Evolutionary conservation across 768 basidiomycete genomes (phyloP).

Genomic region (Boletus fagicola): DNA sequence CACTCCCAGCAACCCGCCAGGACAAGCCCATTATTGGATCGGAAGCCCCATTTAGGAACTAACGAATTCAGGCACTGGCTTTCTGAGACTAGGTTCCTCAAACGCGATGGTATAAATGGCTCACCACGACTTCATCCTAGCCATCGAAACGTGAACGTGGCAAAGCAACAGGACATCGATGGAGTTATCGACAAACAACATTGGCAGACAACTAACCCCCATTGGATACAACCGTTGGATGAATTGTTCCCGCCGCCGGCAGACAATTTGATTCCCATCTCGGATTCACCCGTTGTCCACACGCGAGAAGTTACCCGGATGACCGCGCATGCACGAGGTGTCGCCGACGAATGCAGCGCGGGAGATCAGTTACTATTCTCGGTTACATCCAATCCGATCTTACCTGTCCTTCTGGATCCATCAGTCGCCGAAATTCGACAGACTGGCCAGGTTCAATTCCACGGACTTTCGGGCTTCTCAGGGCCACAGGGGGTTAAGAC

Average conservation of each 20-base stretch:
- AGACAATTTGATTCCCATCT: constrained; percentile 5
- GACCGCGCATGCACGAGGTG: constrained; percentile 8
- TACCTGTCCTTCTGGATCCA: constrained; percentile 4
- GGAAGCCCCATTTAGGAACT: constrained; percentile 12
- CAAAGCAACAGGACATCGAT: constrained; percentile 10
- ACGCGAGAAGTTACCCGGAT: constrained; percentile 11
- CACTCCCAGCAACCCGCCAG: constrained; percentile 14
- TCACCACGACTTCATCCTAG: constrained; percentile 9
- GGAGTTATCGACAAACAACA: constrained; percentile 4
- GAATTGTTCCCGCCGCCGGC: constrained; percentile 25
- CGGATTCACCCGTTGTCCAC: constrained; percentile 31
- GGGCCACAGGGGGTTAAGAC: constrained; percentile 14
- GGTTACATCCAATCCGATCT: constrained; percentile 4
- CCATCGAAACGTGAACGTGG: constrained; percentile 15
- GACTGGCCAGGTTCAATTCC: constrained; percentile 13
- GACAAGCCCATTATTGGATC: constrained; percentile 10
- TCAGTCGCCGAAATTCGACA: constrained; percentile 15
- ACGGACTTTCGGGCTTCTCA: constrained; percentile 30
- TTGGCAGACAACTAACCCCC: constrained; percentile 6
- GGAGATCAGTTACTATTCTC: constrained; percentile 15
- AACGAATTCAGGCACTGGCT: constrained; percentile 34
- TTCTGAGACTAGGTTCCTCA: constrained; percentile 29
- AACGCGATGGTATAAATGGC: constrained; percentile 17
- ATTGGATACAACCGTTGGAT: constrained; percentile 22
- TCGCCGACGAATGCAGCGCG: constrained; percentile 11